phyloP scores from a whole-genome alignment of 1,284 basidiomycete genomes.

The Pyrrhoderma noxium region DNA sequence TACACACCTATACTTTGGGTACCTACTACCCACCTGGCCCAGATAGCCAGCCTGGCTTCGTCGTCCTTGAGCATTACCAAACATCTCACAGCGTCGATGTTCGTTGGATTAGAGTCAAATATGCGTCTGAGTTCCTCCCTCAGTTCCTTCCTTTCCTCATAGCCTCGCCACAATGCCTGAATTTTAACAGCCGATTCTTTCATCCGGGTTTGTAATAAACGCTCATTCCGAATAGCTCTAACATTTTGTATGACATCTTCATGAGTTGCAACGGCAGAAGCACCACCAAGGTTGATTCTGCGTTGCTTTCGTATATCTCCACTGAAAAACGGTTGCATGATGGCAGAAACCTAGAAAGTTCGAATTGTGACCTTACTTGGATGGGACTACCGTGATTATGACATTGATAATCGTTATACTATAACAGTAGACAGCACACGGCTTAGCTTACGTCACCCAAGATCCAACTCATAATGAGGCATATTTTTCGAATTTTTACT shows the following conservation, averaged over 20 bases:
- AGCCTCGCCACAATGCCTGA: conserved; percentile 64
- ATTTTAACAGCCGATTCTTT: conserved; percentile 52
- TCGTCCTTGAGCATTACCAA: conserved; percentile 53
- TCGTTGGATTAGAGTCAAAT: conserved; percentile 44
- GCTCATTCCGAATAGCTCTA: conserved; percentile 46
- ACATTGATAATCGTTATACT: too few species aligned
- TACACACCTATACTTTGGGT: too few species aligned
- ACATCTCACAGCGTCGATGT: conserved; percentile 50
- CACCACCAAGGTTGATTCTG: conserved; percentile 73
- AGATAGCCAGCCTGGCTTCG: conserved; percentile 42
- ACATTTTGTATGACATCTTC: conserved; percentile 56
- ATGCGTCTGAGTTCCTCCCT: conserved; percentile 35
- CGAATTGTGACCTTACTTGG: too few species aligned
- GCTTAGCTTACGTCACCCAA: too few species aligned
- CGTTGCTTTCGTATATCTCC: conserved; percentile 42
- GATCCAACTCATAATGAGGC: too few species aligned
- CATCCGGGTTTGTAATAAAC: conserved; percentile 45
- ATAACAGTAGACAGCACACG: too few species aligned
- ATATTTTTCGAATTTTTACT: too few species aligned
- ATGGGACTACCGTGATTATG: too few species aligned
- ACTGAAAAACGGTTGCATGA: conserved; percentile 34
- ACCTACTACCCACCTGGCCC: conserved; percentile 38
- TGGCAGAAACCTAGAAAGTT: too few species aligned
- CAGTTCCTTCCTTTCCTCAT: conserved; percentile 32
- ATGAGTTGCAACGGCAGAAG: conserved; percentile 43